Conservation (phyloP, 2,329 filamentous ascomycete species). For the Clonostachys sp. region DNA sequence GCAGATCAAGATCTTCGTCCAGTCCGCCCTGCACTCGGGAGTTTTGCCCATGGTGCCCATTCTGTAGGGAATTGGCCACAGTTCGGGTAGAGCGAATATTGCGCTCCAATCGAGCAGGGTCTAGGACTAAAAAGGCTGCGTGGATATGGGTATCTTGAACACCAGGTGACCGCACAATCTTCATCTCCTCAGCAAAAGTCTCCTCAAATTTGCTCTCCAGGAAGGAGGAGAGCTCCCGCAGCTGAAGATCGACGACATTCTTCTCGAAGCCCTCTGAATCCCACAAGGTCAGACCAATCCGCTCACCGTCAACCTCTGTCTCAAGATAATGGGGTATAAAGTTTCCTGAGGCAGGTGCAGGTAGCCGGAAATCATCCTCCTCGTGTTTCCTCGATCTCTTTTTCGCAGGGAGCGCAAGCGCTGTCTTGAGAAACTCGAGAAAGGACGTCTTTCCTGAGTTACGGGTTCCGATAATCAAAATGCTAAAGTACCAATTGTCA, state of each 20-base stretch:
- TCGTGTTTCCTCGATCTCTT: slow-evolving; percentile 59
- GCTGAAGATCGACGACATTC: slow-evolving; percentile 88
- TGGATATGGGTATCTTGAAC: slow-evolving; percentile 97
- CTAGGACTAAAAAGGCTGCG: slow-evolving; percentile 87
- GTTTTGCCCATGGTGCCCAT: slow-evolving; percentile 32
- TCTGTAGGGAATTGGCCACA: slow-evolving; percentile 25
- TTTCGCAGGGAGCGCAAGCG: slow-evolving; percentile 76
- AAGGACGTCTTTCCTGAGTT: slow-evolving; percentile 94
- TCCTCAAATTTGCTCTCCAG: slow-evolving; percentile 98
- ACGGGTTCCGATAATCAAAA: slow-evolving; percentile 84
- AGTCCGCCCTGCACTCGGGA: slow-evolving; percentile 59
- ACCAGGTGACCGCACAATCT: slow-evolving; percentile 88
- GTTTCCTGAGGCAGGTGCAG: slow-evolving; percentile 53
- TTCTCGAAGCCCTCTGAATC: slow-evolving; percentile 94
- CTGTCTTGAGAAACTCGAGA: slow-evolving; percentile 87
- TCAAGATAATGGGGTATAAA: slow-evolving; percentile 90
- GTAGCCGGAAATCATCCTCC: slow-evolving; percentile 54
- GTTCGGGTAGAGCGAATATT: slow-evolving; percentile 69
- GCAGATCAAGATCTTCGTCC: slow-evolving; percentile 85
- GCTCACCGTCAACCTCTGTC: slow-evolving; percentile 88
- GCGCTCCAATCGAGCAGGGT: slow-evolving; percentile 78
- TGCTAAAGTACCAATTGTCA: slow-evolving; percentile 43
- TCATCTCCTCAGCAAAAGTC: slow-evolving; percentile 95
- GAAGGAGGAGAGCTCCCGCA: slow-evolving; percentile 87
- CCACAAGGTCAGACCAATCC: slow-evolving; percentile 91